Percentiles rank a stretch among this genome's conserved stretches.
Conservation (phyloP, 176 grass and related monocot genomes). For the Olyra latifolia region DNA sequence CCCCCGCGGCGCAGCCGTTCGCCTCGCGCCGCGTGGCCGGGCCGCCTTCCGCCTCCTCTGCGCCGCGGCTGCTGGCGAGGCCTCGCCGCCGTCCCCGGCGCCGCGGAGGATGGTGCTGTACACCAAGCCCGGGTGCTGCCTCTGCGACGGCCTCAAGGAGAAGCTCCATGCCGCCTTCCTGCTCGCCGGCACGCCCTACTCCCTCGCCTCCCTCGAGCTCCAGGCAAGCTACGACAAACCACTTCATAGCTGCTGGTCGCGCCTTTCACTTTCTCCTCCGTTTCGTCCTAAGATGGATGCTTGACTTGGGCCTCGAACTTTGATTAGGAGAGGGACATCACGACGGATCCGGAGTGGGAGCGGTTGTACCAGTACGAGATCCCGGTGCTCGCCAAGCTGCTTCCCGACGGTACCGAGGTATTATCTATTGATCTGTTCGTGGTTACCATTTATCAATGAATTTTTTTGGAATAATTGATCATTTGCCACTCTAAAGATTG, state of each 20-base stretch:
- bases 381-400: constrained; percentile 75
- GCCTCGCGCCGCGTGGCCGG: constrained; percentile 18
- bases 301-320: neutral
- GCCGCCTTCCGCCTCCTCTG: constrained; percentile 33
- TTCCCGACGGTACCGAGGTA: constrained; percentile 80
- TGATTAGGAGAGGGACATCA: constrained; percentile 79
- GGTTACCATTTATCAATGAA: neutral
- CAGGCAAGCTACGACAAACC: constrained; percentile 35
- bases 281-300: neutral
- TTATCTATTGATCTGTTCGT: neutral
- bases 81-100: neutral
- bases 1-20: constrained; percentile 27
- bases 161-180: constrained; percentile 74
- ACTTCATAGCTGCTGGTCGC: neutral
- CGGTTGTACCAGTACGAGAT: constrained; percentile 90
- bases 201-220: constrained; percentile 74
- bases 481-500: no score
- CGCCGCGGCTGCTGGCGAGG: constrained; percentile 28
- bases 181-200: constrained; percentile 50
- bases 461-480: no score
- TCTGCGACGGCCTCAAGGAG: constrained; percentile 92
- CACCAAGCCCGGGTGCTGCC: constrained; percentile 88
- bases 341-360: constrained; percentile 70
- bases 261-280: neutral
- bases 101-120: constrained; percentile 70